A percentile compares a stretch with the other conserved stretches of the same genome.
Evolutionary conservation across 805 yeast genomes (phyloP).

Genomic region (Ogataea kodamae): DNA sequence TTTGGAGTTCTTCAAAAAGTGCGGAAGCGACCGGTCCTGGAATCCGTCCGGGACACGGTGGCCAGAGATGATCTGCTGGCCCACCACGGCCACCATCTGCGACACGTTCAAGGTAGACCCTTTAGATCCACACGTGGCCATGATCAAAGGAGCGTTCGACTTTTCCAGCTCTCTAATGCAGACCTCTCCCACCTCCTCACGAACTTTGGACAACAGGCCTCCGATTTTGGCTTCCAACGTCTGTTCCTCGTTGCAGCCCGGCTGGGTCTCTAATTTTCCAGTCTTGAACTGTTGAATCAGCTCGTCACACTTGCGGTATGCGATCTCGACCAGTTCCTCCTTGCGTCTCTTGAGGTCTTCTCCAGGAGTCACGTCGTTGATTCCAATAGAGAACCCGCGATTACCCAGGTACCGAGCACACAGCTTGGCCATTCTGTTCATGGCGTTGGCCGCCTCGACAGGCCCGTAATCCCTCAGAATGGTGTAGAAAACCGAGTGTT

Average conservation of each 20-base stretch:
- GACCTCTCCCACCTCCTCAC: conserved; percentile 98
- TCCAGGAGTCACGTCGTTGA: conserved; percentile 95
- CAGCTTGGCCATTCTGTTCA: conserved; percentile 99
- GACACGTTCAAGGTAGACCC: conserved; percentile 98
- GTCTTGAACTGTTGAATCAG: conserved; percentile 71
- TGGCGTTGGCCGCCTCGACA: conserved; percentile 88
- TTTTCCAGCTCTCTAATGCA: conserved; percentile 89
- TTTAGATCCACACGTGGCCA: conserved; percentile 99
- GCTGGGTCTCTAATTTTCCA: conserved; percentile 95
- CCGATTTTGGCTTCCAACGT: conserved; percentile 97
- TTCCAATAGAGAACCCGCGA: conserved; percentile 96
- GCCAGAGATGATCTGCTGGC: conserved; percentile 98
- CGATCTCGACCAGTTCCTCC: conserved; percentile 84
- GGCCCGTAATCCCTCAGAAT: conserved; percentile 97
- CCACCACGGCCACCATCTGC: conserved; percentile 99
- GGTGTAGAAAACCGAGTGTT: conserved; percentile 93
- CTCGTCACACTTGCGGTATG: conserved; percentile 88
- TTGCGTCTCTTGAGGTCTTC: conserved; percentile 67
- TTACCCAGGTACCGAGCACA: conserved; percentile 95
- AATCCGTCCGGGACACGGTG: conserved; percentile 99
- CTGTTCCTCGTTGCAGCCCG: conserved; percentile 98
- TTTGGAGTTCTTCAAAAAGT: conserved; percentile 91
- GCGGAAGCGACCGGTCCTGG: conserved; percentile 97
- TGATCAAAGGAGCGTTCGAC: conserved; percentile 91
- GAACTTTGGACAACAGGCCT: conserved; percentile 90